Conservation (phyloP, 768 basidiomycete genomes). For the Goffeauzyma gilvescens region DNA sequence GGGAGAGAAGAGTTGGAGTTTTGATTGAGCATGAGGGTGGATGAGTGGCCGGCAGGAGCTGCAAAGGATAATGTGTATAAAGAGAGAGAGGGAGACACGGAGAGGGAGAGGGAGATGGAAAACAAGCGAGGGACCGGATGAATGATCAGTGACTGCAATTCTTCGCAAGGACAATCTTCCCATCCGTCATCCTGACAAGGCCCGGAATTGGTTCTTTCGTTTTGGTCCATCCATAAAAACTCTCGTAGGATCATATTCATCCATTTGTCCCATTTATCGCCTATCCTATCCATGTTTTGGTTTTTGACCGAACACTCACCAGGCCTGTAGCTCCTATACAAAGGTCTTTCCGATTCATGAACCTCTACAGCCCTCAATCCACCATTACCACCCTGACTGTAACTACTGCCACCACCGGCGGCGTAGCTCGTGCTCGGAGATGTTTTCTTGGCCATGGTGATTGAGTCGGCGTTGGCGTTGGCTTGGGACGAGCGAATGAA, state of each 20-base stretch:
- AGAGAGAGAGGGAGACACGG: not conserved
- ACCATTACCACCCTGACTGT: no score
- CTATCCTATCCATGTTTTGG: not conserved
- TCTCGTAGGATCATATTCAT: no score
- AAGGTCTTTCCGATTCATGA: constrained; percentile 1
- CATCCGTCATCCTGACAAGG: not conserved
- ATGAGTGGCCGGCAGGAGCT: constrained; percentile 9
- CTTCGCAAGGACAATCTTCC: not conserved
- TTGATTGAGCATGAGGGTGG: constrained; percentile 5
- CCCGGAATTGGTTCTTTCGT: not conserved
- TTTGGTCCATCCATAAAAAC: no score
- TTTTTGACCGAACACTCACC: constrained; percentile 2
- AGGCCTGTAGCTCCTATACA: constrained; percentile 9
- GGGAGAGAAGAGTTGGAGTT: constrained; percentile 4
- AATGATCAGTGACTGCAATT: not conserved
- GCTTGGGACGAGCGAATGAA: no score
- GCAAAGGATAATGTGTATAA: no score
- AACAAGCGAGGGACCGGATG: not conserved
- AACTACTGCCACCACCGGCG: no score
- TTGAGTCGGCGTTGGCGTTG: no score
- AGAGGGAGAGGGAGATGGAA: not conserved
- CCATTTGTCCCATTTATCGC: not conserved
- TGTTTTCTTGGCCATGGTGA: no score
- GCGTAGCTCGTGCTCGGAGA: no score
- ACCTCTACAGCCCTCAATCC: not conserved